These are phyloP conservation scores for Coemansia sp. DNA, from an alignment of 192 early-diverging fungal genomes.

Conservation along the genomic window DNA sequence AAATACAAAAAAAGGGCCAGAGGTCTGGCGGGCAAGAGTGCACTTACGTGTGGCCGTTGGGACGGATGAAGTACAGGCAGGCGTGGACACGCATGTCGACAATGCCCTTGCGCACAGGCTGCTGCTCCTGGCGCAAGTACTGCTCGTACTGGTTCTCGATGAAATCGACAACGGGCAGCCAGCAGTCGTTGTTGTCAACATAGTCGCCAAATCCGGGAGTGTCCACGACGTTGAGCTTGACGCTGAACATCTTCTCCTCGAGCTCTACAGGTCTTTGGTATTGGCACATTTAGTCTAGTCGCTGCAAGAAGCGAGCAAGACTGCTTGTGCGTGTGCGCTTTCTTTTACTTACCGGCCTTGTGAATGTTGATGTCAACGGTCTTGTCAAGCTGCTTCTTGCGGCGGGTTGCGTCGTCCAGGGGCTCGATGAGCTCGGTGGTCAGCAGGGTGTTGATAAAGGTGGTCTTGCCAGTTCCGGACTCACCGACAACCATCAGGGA, in stretches of 20 bases:
- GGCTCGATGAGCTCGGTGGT: conserved; percentile 92
- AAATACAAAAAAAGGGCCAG: conserved; percentile 4
- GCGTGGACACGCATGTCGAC: conserved; percentile 97
- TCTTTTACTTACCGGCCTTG: conserved; percentile 68
- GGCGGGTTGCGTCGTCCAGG: conserved; percentile 71
- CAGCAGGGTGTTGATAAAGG: conserved; percentile 98
- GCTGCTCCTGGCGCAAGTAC: conserved; percentile 89
- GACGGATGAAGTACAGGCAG: conserved; percentile 98
- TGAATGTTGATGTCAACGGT: conserved; percentile 99
- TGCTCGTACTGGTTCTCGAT: conserved; percentile 97
- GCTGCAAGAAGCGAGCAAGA: neutral
- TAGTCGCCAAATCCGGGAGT: conserved; percentile 89
- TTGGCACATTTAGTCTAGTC: neutral
- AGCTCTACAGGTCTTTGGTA: conserved; percentile 57
- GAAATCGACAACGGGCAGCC: conserved; percentile 97
- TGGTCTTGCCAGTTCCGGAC: conserved; percentile 97
- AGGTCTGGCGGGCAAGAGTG: neutral
- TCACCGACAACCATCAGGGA: conserved; percentile 97
- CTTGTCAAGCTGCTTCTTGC: conserved; percentile 87
- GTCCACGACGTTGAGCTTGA: conserved; percentile 91
- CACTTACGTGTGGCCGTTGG: conserved; percentile 88
- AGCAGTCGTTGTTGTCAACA: conserved; percentile 92
- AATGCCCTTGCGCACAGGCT: conserved; percentile 76
- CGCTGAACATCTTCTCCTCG: conserved; percentile 98
- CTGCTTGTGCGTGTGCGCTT: neutral